Conservation (phyloP, 164 flowering plant genomes). For the Dillenia turbinata region DNA sequence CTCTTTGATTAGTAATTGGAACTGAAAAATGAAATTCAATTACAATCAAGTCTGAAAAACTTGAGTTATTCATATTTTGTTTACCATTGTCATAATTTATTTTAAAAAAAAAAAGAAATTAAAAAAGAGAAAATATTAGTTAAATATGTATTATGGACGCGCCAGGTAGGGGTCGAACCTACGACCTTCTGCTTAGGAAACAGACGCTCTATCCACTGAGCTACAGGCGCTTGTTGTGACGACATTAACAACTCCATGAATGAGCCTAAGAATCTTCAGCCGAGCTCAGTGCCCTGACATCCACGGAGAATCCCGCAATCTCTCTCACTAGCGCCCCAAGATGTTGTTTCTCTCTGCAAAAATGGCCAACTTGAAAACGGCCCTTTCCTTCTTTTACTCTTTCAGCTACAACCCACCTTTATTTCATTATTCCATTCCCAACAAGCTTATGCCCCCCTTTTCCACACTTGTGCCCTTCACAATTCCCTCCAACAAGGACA, state of each 20-base stretch:
- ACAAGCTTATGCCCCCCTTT: slow-evolving; percentile 38
- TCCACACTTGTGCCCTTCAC: slow-evolving; percentile 43
- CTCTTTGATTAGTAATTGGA: no score
- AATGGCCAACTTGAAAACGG: slow-evolving; percentile 30
- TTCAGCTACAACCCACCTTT: slow-evolving; percentile 1
- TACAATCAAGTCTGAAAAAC: no score
- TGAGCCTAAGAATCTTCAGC: no score
- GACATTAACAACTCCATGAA: no score
- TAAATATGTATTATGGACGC: slow-evolving; percentile 11
- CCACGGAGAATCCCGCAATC: neutral
- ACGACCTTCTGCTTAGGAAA: slow-evolving; percentile 98
- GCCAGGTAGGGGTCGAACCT: slow-evolving; percentile 83
- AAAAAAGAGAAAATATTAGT: no score
- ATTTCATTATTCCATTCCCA: neutral
- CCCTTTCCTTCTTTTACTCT: slow-evolving; percentile 37
- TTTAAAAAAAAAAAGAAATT: no score
- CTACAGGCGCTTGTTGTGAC: slow-evolving; percentile 70
- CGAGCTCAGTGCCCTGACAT: no score
- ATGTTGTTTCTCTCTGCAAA: slow-evolving; percentile 22
- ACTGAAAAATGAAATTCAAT: no score
- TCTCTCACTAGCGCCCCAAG: neutral
- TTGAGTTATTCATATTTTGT: no score
- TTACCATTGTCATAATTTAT: no score
- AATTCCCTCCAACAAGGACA: slow-evolving; percentile 31
- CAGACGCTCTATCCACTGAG: slow-evolving; percentile 99